Conservation (phyloP, 2,329 filamentous ascomycete genomes). For the Trematosphaeria pertusa region DNA sequence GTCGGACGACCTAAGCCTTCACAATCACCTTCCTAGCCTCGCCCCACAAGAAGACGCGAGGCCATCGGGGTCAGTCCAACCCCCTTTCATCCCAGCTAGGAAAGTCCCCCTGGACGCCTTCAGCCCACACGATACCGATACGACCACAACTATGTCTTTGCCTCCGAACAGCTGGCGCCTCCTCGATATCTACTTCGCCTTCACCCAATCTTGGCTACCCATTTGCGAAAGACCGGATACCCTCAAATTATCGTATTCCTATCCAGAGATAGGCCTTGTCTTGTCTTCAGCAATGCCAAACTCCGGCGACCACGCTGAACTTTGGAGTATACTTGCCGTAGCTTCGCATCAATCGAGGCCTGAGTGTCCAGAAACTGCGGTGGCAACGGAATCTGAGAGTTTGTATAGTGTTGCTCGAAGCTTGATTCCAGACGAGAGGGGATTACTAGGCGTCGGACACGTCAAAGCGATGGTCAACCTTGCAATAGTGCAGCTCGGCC, state of each 20-base stretch:
- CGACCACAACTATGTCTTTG: constrained; percentile 39
- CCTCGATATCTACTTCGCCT: constrained; percentile 76
- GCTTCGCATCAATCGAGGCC: constrained; percentile 37
- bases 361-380: constrained; percentile 3
- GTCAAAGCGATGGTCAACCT: constrained; percentile 57
- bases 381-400: constrained; percentile 20
- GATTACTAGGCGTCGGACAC: constrained; percentile 47
- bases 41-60: constrained; percentile 11
- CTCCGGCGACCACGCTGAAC: constrained; percentile 51
- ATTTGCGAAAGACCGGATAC: constrained; percentile 72
- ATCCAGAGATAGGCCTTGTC: constrained; percentile 54
- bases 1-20: constrained; percentile 9
- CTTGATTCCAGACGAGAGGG: constrained; percentile 41
- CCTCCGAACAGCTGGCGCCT: constrained; percentile 65
- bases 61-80: too few relatives aligned
- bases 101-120: not conserved
- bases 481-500: constrained; percentile 68
- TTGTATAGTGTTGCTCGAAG: constrained; percentile 37
- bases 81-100: constrained; percentile 1
- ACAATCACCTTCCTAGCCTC: constrained; percentile 10
- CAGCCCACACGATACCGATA: constrained; percentile 22
- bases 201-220: constrained; percentile 79
- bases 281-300: constrained; percentile 27
- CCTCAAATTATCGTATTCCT: constrained; percentile 64
- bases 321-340: constrained; percentile 55